Evolutionary conservation across 768 basidiomycete genomes (phyloP), one percentile per base, ranked within the genome.

Genomic region (Postia placenta): DNA sequence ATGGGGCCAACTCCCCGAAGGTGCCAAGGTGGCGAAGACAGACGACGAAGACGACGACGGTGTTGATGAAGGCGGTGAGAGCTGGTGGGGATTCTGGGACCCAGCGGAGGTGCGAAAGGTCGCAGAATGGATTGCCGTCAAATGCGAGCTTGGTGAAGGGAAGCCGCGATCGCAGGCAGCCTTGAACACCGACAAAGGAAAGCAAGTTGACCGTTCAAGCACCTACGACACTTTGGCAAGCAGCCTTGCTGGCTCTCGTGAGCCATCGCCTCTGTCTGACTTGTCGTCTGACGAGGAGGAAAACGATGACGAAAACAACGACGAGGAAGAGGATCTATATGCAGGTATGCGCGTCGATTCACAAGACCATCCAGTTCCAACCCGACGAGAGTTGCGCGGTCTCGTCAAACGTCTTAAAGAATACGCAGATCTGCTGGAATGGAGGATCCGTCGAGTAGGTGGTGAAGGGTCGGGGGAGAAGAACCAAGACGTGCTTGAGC

Each of bases 41-140:
- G 42, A 50, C 19, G 54, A 64, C 5, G 63, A 68, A 7, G 50
- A 53, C 11, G 55, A 54, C 19, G 50, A 50, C 11, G 59, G 63
- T 4, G 62, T 61, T 11, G 65, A 69, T 0, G 69, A 67, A 3
- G 74, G 74, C 2, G 66, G 58, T 2, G 76, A 81, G 46, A 68
- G 67, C n/a, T 91, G 88, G 88, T 89, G 87, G 85, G 84, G 75
- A 11, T 82, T 90, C 65, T 76, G 73, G 68, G 72, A 85, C 7
- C 78, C 81, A 0, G 67, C 67, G 30, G 85, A 89, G 50, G 80
- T 91, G 50, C 60, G 64, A 45, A 82, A 78, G 60, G 64, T 89
- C 19, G 79, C 80, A 2, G 74, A 80, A 44, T 90, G 85, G 84
- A 66, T 87, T 26, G 68, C 71, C 36, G 68, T 73, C 56, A 78